These are phyloP conservation scores for Odonthalia washingtoniensis DNA, from an alignment of 31 red algal species.

Conservation along the genomic window DNA sequence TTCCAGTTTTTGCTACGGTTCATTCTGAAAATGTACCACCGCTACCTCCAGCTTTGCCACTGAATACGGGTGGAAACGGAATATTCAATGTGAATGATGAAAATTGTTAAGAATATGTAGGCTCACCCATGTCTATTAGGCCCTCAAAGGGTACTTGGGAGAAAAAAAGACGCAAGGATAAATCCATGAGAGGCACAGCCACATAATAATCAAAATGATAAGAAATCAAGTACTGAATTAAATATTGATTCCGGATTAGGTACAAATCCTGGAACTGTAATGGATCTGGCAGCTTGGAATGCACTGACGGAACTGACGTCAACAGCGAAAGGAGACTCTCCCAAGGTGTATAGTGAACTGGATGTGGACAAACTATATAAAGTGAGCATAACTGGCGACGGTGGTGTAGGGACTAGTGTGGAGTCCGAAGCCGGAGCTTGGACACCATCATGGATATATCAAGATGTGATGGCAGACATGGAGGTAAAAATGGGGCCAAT, in stretches of 20 bases:
- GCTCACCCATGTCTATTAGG: too few relatives aligned
- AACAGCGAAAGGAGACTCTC: too few relatives aligned
- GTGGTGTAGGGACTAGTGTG: too few relatives aligned
- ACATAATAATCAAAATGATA: constrained; percentile 56
- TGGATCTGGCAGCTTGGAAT: too few relatives aligned
- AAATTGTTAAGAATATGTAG: constrained; percentile 49
- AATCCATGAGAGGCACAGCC: constrained; percentile 62
- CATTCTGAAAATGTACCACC: background rate
- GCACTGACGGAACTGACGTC: too few relatives aligned
- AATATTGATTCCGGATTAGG: constrained; percentile 51
- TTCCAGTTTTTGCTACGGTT: background rate
- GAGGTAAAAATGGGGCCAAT: constrained; percentile 55
- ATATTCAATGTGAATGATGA: constrained; percentile 72
- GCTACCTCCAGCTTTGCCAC: background rate
- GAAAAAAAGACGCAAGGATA: constrained; percentile 50
- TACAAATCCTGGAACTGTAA: constrained; percentile 65
- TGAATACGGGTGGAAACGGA: constrained; percentile 26
- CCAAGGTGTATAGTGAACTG: too few relatives aligned
- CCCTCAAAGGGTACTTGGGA: too few relatives aligned
- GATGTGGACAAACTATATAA: too few relatives aligned
- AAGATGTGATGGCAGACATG: constrained; percentile 51
- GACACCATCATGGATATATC: constrained; percentile 57
- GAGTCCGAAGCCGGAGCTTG: too few relatives aligned
- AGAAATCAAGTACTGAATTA: constrained; percentile 59
- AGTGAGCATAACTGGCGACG: too few relatives aligned